Conservation (phyloP, 108 stramenopile genomes). For the Conticribra guillardii region DNA sequence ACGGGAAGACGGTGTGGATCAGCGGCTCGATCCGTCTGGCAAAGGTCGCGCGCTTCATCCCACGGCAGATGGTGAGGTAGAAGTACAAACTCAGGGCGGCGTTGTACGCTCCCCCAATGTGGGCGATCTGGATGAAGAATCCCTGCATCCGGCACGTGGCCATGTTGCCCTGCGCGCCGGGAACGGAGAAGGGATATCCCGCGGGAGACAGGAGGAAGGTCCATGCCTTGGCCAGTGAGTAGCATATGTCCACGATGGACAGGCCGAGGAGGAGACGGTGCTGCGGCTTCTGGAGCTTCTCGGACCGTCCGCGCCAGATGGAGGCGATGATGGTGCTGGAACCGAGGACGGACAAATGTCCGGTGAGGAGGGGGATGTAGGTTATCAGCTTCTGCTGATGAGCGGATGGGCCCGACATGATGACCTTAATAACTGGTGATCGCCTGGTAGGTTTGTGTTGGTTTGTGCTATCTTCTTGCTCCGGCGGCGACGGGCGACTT, state of each 20-base stretch:
- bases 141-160: constrained; percentile 20
- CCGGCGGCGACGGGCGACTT: too few species aligned
- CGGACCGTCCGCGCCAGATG: background rate
- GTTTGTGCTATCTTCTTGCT: too few species aligned
- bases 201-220: constrained; percentile 19
- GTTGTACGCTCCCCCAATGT: constrained; percentile 18
- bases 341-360: constrained; percentile 18
- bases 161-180: constrained; percentile 19
- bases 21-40: background rate
- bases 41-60: constrained; percentile 11
- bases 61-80: constrained; percentile 23
- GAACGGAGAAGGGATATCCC: background rate
- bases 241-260: constrained; percentile 8
- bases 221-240: constrained; percentile 11
- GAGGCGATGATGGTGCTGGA: constrained; percentile 11
- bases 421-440: too few species aligned
- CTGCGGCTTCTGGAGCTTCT: constrained; percentile 8
- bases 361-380: constrained; percentile 11
- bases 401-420: too few species aligned
- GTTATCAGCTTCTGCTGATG: too few species aligned
- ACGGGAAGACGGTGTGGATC: background rate
- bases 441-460: too few species aligned
- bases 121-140: constrained; percentile 13
- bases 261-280: constrained; percentile 16
- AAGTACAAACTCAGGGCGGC: constrained; percentile 6